These are phyloP conservation scores for Aspergillaceae sp. DNA, from an alignment of 2,329 filamentous ascomycete species.

Conservation along the genomic window DNA sequence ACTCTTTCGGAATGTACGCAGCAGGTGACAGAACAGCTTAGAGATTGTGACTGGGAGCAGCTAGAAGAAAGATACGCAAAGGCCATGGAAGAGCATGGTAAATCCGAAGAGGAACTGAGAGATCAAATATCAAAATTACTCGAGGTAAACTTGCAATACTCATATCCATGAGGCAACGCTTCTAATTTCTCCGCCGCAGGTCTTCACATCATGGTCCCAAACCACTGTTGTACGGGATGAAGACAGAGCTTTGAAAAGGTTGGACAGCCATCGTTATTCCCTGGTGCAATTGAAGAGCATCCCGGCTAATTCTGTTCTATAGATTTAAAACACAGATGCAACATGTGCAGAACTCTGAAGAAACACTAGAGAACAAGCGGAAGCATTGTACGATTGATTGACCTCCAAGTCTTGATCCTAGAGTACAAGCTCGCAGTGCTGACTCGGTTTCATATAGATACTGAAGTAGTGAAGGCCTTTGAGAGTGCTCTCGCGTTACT, in stretches of 20 bases:
- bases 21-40: slow-evolving; percentile 43
- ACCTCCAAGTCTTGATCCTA: neutral
- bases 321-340: slow-evolving; percentile 71
- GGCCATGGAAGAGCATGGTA: slow-evolving; percentile 54
- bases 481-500: slow-evolving; percentile 40
- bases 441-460: slow-evolving; percentile 22
- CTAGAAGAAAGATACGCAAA: slow-evolving; percentile 62
- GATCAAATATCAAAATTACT: slow-evolving; percentile 61
- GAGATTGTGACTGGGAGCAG: slow-evolving; percentile 66
- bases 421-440: slow-evolving; percentile 3
- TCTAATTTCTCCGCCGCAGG: slow-evolving; percentile 41
- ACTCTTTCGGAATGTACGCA: slow-evolving; percentile 11
- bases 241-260: slow-evolving; percentile 69
- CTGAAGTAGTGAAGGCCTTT: slow-evolving; percentile 41
- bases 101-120: slow-evolving; percentile 56
- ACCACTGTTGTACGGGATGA: slow-evolving; percentile 65
- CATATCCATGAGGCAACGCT: neutral
- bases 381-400: slow-evolving; percentile 59
- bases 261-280: slow-evolving; percentile 9
- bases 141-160: slow-evolving; percentile 39
- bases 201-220: slow-evolving; percentile 71
- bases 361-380: slow-evolving; percentile 62
- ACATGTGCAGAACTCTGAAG: slow-evolving; percentile 67
- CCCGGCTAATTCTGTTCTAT: slow-evolving; percentile 2
- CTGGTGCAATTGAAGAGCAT: neutral